These are phyloP conservation scores for Sodiomyces alkalinus DNA, from an alignment of 2,329 filamentous ascomycete genomes.

Conservation along the genomic window DNA sequence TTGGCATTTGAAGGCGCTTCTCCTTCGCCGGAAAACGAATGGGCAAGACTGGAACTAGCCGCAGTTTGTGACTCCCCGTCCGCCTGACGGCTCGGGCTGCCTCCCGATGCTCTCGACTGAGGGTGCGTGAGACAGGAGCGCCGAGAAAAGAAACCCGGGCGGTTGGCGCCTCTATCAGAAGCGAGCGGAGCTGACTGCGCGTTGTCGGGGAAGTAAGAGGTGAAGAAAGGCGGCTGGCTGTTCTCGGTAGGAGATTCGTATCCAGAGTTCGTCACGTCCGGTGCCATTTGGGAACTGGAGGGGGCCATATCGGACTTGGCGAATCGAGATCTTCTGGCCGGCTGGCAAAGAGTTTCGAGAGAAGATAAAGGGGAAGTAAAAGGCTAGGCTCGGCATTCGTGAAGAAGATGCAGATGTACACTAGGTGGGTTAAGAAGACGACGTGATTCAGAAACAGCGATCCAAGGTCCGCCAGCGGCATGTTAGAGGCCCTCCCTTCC, in stretches of 20 bases:
- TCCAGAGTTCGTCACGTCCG: constrained; percentile 12
- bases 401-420: constrained; percentile 36
- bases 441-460: constrained; percentile 34
- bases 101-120: too few relatives aligned
- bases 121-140: too few relatives aligned
- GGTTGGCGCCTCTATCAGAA: too few relatives aligned
- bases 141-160: too few relatives aligned
- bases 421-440: constrained; percentile 36
- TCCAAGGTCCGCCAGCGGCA: constrained; percentile 37
- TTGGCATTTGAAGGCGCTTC: too few relatives aligned
- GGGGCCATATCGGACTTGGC: constrained; percentile 20
- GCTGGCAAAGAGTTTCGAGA: constrained; percentile 30
- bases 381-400: constrained; percentile 30
- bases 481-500: too few relatives aligned
- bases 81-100: too few relatives aligned
- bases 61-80: too few relatives aligned
- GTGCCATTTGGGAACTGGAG: constrained; percentile 13
- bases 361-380: constrained; percentile 29
- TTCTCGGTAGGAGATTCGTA: constrained; percentile 24
- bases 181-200: too few relatives aligned
- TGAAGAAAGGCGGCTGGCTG: constrained; percentile 14
- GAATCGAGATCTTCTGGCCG: constrained; percentile 31
- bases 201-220: too few relatives aligned
- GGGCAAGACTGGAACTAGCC: too few relatives aligned
- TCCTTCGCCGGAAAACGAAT: too few relatives aligned